Base-by-base conservation (phyloP, 306 rosid genomes). In the Quillaja saponaria region DNA sequence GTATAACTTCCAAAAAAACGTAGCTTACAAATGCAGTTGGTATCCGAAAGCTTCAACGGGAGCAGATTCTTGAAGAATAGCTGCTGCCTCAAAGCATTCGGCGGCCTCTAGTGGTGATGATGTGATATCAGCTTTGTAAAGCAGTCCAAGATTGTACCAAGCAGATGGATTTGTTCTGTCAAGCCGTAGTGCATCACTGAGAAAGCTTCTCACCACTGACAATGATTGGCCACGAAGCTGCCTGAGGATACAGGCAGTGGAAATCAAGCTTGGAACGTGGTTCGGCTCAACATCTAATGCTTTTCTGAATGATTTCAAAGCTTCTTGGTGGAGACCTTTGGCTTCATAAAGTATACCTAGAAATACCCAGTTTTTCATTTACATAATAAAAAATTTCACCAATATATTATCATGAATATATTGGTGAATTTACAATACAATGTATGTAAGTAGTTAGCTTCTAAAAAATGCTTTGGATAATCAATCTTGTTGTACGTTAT, bases 71-170 rank as follows among this genome's bases (percentile, higher is more conserved):
- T 91, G 87, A 54, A 91, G 91, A 63, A 80, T 34, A 55, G 80
- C 78, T 1, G 97, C 91, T 31, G 88, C 88, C 78, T 88, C 85
- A 70, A 91, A 88, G 78, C 96, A 88, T 65, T 88, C 96, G 35
- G 71, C 87, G 40, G 81, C 84, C 72, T 91, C 95, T 46, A 68
- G 31, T 1, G 81, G 20, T 9, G 96, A 77, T 49, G 78, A 63
- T 34, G 82, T 78, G 7, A 18, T 60, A 45, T 91, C 92, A 37
- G 73, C 81, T 73, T 81, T 91, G 58, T 75, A 84, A 6, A 91
- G 78, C 66, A 91, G 71, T 72, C 97, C 97, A 28, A 91, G 91
- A 88, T 88, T 88, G 85, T 88, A 82, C 97, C 96, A 88, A 7
- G 95, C 90, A 31, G 84, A 82, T 13, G 91, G 64, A 41, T 86